Evolutionary conservation across 2,329 filamentous ascomycete species (phyloP).

Genomic region (Fusarium chuoi): DNA sequence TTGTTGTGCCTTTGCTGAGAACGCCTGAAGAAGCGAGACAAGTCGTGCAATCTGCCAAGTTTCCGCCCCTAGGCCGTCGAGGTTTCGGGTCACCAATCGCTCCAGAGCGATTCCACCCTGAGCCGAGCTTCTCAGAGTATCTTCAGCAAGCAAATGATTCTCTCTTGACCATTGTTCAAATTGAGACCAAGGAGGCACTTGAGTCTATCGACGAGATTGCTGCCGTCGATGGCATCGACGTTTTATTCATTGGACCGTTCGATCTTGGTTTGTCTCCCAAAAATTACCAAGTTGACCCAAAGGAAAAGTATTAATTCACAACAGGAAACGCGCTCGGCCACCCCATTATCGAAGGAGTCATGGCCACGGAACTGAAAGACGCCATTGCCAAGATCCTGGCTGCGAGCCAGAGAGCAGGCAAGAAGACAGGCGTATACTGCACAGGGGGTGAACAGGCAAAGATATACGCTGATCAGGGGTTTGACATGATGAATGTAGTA

Average conservation of each 20-base stretch:
- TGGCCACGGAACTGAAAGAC: constrained; percentile 66
- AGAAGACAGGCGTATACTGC: constrained; percentile 72
- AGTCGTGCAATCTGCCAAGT: constrained; percentile 61
- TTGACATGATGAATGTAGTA: constrained; percentile 69
- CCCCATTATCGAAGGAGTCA: constrained; percentile 69
- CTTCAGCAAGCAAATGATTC: constrained; percentile 60
- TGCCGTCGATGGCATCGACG: constrained; percentile 67
- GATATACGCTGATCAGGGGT: constrained; percentile 64
- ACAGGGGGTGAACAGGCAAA: constrained; percentile 66
- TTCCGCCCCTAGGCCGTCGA: constrained; percentile 60
- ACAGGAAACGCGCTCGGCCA: constrained; percentile 68
- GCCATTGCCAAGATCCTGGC: constrained; percentile 68
- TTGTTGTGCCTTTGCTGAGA: constrained; percentile 59
- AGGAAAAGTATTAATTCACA: constrained; percentile 3
- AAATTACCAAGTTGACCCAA: too few species aligned
- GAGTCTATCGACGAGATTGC: constrained; percentile 71
- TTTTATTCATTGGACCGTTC: constrained; percentile 73
- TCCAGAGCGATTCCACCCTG: constrained; percentile 54
- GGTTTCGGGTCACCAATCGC: constrained; percentile 63
- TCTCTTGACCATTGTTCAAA: constrained; percentile 73
- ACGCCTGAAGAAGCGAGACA: constrained; percentile 57
- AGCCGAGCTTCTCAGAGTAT: constrained; percentile 59
- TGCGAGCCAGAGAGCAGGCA: constrained; percentile 69
- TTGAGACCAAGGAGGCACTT: constrained; percentile 72
- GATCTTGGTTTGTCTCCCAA: constrained; percentile 60